Evolutionary conservation across 1,284 basidiomycete genomes (phyloP).

Genomic region (Moesziomyces antarcticus): DNA sequence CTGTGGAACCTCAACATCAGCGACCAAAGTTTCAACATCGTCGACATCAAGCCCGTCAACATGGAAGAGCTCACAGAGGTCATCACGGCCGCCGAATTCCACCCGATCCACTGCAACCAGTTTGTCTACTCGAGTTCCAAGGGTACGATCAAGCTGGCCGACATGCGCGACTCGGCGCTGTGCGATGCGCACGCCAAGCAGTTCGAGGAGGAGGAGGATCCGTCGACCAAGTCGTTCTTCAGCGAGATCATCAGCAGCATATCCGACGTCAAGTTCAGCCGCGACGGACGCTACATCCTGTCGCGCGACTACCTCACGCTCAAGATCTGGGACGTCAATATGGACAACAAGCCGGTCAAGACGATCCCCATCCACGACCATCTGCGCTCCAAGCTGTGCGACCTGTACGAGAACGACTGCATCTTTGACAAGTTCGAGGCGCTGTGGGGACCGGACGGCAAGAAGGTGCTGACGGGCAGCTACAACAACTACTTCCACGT

Average conservation of each 20-base stretch:
- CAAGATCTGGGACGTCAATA: conserved; percentile 99
- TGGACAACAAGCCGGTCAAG: conserved; percentile 96
- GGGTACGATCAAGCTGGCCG: conserved; percentile 99
- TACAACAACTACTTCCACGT: conserved; percentile 99
- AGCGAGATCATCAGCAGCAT: conserved; percentile 99
- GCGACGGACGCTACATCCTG: conserved; percentile 95
- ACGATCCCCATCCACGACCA: conserved; percentile 99
- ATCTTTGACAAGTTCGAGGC: conserved; percentile 97
- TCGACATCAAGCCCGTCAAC: conserved; percentile 99
- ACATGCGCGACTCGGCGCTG: conserved; percentile 97
- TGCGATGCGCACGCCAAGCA: conserved; percentile 95
- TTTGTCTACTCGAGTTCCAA: conserved; percentile 99
- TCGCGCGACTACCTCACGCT: conserved; percentile 96
- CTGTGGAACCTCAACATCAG: conserved; percentile 98
- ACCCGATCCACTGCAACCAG: conserved; percentile 95
- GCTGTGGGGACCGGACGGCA: conserved; percentile 65
- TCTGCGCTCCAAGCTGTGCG: conserved; percentile 94
- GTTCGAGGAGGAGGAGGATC: conserved; percentile 88
- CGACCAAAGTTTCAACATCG: conserved; percentile 99
- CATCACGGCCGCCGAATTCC: conserved; percentile 99
- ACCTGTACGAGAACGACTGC: conserved; percentile 99
- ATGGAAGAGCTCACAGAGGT: conserved; percentile 99
- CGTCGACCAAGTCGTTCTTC: conserved; percentile 96
- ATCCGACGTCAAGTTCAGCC: conserved; percentile 98
- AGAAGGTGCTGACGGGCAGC: conserved; percentile 78